phyloP scores from a whole-genome alignment of 805 yeast genomes.

The Starmerella khaoyaiensis region DNA sequence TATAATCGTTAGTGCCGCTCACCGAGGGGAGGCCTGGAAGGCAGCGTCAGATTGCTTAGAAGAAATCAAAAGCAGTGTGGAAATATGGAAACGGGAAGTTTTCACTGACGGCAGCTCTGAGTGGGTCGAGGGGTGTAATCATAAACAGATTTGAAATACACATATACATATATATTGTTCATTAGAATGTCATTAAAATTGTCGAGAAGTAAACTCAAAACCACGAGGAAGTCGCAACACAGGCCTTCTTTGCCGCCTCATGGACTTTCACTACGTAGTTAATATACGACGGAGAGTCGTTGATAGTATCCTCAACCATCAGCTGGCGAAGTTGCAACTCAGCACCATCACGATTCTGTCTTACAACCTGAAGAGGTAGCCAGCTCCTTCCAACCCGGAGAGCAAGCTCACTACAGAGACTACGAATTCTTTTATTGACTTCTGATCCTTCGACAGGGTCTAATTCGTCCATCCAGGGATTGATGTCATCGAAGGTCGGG shows the following conservation, averaged over 20 bases:
- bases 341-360: constrained; percentile 52
- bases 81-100: constrained; percentile 41
- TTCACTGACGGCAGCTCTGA: constrained; percentile 31
- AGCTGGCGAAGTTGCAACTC: constrained; percentile 44
- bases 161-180: background rate
- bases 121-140: constrained; percentile 30
- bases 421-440: constrained; percentile 54
- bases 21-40: constrained; percentile 38
- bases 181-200: constrained; percentile 9
- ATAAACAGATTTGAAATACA: background rate
- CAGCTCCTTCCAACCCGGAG: constrained; percentile 30
- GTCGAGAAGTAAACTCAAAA: constrained; percentile 5
- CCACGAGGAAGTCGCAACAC: constrained; percentile 10
- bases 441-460: constrained; percentile 54
- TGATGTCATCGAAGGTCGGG: constrained; percentile 32
- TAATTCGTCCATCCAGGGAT: constrained; percentile 41
- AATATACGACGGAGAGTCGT: constrained; percentile 34
- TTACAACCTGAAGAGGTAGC: constrained; percentile 44
- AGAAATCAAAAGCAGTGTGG: constrained; percentile 33
- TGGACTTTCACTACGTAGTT: constrained; percentile 63
- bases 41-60: constrained; percentile 37
- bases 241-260: constrained; percentile 32
- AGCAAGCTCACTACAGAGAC: constrained; percentile 46
- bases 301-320: constrained; percentile 60
- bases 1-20: constrained; percentile 35